Evolutionary conservation across 768 basidiomycete genomes (phyloP), one percentile per base, ranked within the genome.

Genomic region (Tylopilus vinaceipallidus): DNA sequence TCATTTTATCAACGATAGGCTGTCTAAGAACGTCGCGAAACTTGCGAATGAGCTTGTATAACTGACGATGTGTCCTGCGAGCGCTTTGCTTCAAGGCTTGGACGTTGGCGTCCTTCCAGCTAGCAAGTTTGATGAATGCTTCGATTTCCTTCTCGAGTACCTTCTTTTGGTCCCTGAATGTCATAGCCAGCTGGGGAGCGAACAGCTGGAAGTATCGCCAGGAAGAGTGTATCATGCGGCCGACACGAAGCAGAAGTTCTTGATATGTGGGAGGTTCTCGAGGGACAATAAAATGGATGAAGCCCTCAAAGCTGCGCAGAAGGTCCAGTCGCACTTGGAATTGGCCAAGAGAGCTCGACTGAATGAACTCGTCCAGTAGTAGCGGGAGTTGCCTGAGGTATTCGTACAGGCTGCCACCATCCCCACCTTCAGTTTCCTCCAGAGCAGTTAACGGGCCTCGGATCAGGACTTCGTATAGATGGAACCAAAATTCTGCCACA

Each of bases 31-130:
- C 66, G 37, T 91, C 88, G n/a, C 93, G 82, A 74, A 94, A 95
- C 72, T 92, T 97, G 44, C 91, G 82, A 51, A 98, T 80, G 54
- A 83, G 79, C 66, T 91, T 92, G 79, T 91, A 94, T 2, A 99
- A 73, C 55, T 95, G 91, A 50, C 84, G 85, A 65, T 99, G 97
- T 2, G 92, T 93, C 60, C 77, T 83, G 51, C 88, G 83, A 0
- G 97, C 94, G 63, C 94, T 97, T 52, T 88, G 85, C 66, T 88
- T 90, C 50, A 99, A 76, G 2, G 97, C 94, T 55, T 91, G 86
- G 10, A 98, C 88, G 60, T 98, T 99, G 63, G 94, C 74, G 62
- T 99, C 97, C 68, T 90, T 97, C 97, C 97, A 98, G 61, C 94
- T 98, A 2, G 97, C 97, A 38, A 99, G 75, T 67, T 94, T 95